Evolutionary conservation across 805 yeast genomes (phyloP), one percentile per base, ranked within the genome.

Genomic region (Huiozyma naganishii): DNA sequence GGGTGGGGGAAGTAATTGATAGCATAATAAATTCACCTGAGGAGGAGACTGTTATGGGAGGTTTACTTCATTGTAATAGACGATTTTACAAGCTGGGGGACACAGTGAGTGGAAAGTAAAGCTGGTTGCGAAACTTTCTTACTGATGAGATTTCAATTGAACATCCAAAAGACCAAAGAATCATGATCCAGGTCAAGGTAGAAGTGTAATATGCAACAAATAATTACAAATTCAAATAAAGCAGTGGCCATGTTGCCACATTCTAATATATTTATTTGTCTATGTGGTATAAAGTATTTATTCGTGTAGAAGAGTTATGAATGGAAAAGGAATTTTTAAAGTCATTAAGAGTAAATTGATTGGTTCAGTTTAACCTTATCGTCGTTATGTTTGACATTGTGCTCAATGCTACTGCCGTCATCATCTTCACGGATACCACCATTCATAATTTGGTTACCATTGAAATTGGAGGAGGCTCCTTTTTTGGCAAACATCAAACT

Each of bases 1-100:
- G 96, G 92, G 77, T 88, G 5, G 95, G 86, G 3, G 72, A 76
- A 47, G 94, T 90, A 5, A 64, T 69, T 33, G 82, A 82, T 36
- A 74, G 83, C 3, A 49, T 73, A 9, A 55, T 53, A 0, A 50
- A 51, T 7, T 17, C 23, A 17, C 23, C 23, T 17, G 52, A 42
- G 29, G 66, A 34, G 6, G 43, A 33, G 6, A 17, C 17, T 36
- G 23, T 17, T 17, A 13, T 13, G 1, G 89, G 89, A 11, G 90
- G 90, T 0, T 58, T 83, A 37, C 54, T 83, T 11, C 81, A 81
- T 52, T 81, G 73, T 58, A 72, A 81, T 52, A 69, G 86, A 50
- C 64, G 65, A 13, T 83, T 83, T 55, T 83, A 80, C 58, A 57
- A 55, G 11, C 59, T 79, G 5, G 74, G 75, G 4, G 59, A 59